Evolutionary conservation across 352 stramenopile species (phyloP).

Genomic region (Globisporangium carolinianum): DNA sequence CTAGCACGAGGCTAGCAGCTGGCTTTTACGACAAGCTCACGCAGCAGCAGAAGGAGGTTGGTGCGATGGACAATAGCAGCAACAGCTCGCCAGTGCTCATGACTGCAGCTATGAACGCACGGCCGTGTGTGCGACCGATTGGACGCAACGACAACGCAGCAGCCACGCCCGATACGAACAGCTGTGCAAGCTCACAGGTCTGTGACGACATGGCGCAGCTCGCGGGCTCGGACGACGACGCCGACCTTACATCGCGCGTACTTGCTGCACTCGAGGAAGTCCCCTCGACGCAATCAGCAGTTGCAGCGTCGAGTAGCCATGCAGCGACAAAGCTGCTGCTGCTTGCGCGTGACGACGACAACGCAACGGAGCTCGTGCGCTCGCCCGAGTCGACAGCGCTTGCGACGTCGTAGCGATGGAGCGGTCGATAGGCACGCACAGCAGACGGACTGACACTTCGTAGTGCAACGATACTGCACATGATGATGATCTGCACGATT

Average conservation of each 20-base stretch:
- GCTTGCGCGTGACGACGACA: too few species aligned
- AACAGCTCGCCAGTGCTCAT: constrained; percentile 17
- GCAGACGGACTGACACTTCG: too few species aligned
- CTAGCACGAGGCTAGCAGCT: constrained; percentile 21
- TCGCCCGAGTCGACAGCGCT: too few species aligned
- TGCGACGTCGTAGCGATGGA: too few species aligned
- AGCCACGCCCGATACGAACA: constrained; percentile 19
- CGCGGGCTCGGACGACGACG: constrained; percentile 35
- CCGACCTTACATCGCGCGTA: constrained; percentile 44
- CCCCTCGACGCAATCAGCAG: constrained; percentile 1
- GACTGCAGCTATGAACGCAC: constrained; percentile 44
- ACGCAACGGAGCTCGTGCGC: too few species aligned
- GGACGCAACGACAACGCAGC: constrained; percentile 13
- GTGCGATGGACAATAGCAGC: background rate
- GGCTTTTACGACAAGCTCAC: constrained; percentile 57
- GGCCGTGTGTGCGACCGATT: constrained; percentile 59
- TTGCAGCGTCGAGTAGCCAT: background rate
- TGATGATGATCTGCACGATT: too few species aligned
- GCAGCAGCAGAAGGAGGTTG: constrained; percentile 3
- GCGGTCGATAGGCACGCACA: too few species aligned
- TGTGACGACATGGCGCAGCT: constrained; percentile 5
- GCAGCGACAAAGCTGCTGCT: background rate
- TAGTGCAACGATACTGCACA: too few species aligned
- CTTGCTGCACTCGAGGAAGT: constrained; percentile 45
- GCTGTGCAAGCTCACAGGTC: constrained; percentile 25